A percentile compares a stretch with the other conserved stretches of the same genome.
Conservation (phyloP, 2,329 filamentous ascomycete genomes). For the Ascochyta lentis region DNA sequence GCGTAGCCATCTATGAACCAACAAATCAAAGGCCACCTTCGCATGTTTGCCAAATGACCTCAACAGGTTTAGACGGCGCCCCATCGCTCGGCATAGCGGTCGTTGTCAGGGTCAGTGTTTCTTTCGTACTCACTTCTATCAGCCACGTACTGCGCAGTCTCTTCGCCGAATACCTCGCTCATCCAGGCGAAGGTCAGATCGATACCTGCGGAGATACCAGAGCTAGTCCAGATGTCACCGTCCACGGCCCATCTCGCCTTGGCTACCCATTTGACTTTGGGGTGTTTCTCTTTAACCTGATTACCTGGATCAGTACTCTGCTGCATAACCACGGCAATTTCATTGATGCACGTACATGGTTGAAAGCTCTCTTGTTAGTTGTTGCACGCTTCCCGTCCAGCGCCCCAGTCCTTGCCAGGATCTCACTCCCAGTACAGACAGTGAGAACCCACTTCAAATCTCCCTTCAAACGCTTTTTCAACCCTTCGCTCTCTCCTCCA, state of each 20-base stretch:
- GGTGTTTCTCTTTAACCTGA: slow-evolving; percentile 55
- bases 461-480: slow-evolving; percentile 38
- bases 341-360: slow-evolving; percentile 28
- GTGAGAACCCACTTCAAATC: slow-evolving; percentile 65
- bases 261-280: slow-evolving; percentile 65
- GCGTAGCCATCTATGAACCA: no score
- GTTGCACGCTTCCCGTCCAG: slow-evolving; percentile 68
- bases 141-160: slow-evolving; percentile 57
- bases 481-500: slow-evolving; percentile 39
- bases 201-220: slow-evolving; percentile 68
- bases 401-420: slow-evolving; percentile 65
- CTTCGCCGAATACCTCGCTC: slow-evolving; percentile 60
- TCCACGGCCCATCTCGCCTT: slow-evolving; percentile 70
- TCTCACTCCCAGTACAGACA: slow-evolving; percentile 69
- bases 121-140: slow-evolving; percentile 65
- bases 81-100: slow-evolving; percentile 62
- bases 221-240: slow-evolving; percentile 71
- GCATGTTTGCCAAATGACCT: background rate
- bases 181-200: slow-evolving; percentile 67
- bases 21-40: no score
- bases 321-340: background rate
- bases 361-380: slow-evolving; percentile 69
- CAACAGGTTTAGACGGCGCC: slow-evolving; percentile 21
- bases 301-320: background rate
- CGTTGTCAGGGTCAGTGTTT: slow-evolving; percentile 56